Percentiles rank a stretch among this genome's conserved stretches.
These are phyloP conservation scores for Aspergillus diversus DNA, from an alignment of 495 filamentous ascomycete species.

Conservation along the genomic window DNA sequence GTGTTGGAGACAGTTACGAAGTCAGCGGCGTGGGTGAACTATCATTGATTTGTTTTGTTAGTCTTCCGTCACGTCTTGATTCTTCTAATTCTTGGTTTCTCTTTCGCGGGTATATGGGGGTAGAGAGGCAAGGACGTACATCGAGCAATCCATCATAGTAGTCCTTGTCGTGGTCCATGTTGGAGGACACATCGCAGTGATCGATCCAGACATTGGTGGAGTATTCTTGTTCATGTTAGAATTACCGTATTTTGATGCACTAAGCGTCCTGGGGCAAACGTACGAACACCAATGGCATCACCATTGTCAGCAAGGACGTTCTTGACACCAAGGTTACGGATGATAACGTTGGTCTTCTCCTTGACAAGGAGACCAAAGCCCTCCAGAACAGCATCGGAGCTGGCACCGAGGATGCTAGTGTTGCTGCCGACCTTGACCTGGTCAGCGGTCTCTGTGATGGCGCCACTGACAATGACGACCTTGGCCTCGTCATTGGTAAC, in stretches of 20 bases:
- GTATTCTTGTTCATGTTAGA: slow-evolving; percentile 30
- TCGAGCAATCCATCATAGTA: slow-evolving; percentile 72
- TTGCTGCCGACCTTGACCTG: slow-evolving; percentile 54
- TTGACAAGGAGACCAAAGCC: slow-evolving; percentile 49
- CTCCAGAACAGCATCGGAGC: slow-evolving; percentile 32
- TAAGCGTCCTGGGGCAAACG: slow-evolving; percentile 14
- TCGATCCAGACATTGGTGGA: slow-evolving; percentile 70
- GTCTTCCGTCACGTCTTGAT: background rate
- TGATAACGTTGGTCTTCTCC: slow-evolving; percentile 59
- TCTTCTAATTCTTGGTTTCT: background rate
- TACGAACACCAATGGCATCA: slow-evolving; percentile 62
- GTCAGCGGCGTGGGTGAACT: slow-evolving; percentile 53
- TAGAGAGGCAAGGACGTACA: slow-evolving; percentile 34
- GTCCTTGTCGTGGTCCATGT: slow-evolving; percentile 61
- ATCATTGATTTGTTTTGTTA: slow-evolving; percentile 1
- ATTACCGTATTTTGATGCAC: background rate
- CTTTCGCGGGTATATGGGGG: background rate
- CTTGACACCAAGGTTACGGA: slow-evolving; percentile 63
- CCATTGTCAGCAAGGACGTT: slow-evolving; percentile 62
- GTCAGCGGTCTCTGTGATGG: slow-evolving; percentile 47
- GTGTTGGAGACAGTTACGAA: slow-evolving; percentile 55
- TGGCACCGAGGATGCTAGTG: slow-evolving; percentile 57
- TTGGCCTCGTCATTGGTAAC: slow-evolving; percentile 46
- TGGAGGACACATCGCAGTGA: slow-evolving; percentile 66
- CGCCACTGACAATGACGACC: slow-evolving; percentile 53